A percentile compares a stretch with the other conserved stretches of the same genome.
phyloP scores from a whole-genome alignment of 768 basidiomycete genomes.

The Hygrophoropsis aurantiaca region DNA sequence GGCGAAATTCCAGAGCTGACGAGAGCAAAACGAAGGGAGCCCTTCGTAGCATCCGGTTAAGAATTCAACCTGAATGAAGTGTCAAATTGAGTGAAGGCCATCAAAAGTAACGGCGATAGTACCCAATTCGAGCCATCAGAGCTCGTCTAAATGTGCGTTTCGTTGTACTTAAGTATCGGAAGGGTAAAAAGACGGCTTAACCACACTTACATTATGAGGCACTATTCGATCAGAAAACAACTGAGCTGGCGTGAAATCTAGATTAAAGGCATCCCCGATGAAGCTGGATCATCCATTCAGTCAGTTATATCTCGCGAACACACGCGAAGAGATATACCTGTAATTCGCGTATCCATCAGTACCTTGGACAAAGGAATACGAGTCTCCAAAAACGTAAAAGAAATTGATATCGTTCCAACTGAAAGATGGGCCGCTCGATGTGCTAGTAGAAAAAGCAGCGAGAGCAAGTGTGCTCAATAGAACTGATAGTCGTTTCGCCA shows the following conservation, averaged over 20 bases:
- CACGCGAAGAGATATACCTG: constrained; percentile 38
- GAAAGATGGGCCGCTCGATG: constrained; percentile 20
- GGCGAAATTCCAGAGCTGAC: constrained; percentile 56
- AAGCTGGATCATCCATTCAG: constrained; percentile 33
- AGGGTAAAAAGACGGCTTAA: too few species aligned
- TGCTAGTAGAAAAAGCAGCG: too few species aligned
- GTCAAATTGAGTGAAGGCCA: too few species aligned
- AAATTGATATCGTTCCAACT: constrained; percentile 44
- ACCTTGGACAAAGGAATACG: constrained; percentile 56
- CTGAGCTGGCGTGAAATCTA: constrained; percentile 41
- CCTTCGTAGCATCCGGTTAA: constrained; percentile 52
- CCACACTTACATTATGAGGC: constrained; percentile 43
- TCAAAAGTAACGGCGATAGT: not conserved
- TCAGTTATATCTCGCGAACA: too few species aligned
- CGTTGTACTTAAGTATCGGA: too few species aligned
- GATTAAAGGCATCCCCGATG: constrained; percentile 45
- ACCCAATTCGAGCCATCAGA: constrained; percentile 58
- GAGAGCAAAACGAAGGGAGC: constrained; percentile 39
- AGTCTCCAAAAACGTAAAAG: constrained; percentile 56
- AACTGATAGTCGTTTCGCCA: too few species aligned
- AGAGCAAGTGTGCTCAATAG: too few species aligned
- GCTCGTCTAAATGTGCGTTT: constrained; percentile 46
- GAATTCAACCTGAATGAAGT: constrained; percentile 53
- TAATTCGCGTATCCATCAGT: constrained; percentile 48
- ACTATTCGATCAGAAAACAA: constrained; percentile 45